A percentile compares a stretch with the other conserved stretches of the same genome.
Evolutionary conservation across 306 rosid genomes (phyloP).

Genomic region (Notholithocarpus densiflorus): DNA sequence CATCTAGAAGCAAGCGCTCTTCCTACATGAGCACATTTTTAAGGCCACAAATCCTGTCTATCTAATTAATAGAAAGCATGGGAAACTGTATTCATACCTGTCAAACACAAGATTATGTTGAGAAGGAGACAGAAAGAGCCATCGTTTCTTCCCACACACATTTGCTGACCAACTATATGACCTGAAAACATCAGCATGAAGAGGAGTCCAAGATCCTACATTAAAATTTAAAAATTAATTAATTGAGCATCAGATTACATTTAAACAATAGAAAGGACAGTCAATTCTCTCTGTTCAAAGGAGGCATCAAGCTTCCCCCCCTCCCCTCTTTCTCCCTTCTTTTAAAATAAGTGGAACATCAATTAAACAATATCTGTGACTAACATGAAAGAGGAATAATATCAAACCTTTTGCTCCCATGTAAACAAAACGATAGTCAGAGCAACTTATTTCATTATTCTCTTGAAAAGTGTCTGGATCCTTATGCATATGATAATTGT

Average conservation of each 20-base stretch:
- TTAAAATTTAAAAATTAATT: slow-evolving; percentile 26
- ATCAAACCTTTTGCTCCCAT: slow-evolving; percentile 81
- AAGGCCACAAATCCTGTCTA: no score
- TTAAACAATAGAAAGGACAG: background rate
- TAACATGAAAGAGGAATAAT: background rate
- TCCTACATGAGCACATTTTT: no score
- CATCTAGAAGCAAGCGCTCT: no score
- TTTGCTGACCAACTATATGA: slow-evolving; percentile 97
- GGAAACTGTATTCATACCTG: slow-evolving; percentile 51
- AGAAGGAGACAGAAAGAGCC: slow-evolving; percentile 85
- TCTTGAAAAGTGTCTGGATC: slow-evolving; percentile 51
- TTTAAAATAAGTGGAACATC: background rate
- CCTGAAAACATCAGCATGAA: slow-evolving; percentile 96
- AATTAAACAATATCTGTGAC: background rate
- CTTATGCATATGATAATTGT: slow-evolving; percentile 61
- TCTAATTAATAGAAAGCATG: background rate
- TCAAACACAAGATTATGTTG: slow-evolving; percentile 76
- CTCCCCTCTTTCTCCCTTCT: background rate
- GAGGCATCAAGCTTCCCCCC: background rate
- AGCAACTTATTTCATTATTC: slow-evolving; percentile 70
- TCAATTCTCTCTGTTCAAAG: slow-evolving; percentile 12
- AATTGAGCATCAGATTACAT: slow-evolving; percentile 13
- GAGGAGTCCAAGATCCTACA: slow-evolving; percentile 96
- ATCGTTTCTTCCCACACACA: slow-evolving; percentile 85
- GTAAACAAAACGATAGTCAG: slow-evolving; percentile 94